Percentiles rank a stretch among this genome's conserved stretches.
Evolutionary conservation across 2,329 filamentous ascomycete genomes (phyloP).

Genomic region (Acephala macrosclerotiorum): DNA sequence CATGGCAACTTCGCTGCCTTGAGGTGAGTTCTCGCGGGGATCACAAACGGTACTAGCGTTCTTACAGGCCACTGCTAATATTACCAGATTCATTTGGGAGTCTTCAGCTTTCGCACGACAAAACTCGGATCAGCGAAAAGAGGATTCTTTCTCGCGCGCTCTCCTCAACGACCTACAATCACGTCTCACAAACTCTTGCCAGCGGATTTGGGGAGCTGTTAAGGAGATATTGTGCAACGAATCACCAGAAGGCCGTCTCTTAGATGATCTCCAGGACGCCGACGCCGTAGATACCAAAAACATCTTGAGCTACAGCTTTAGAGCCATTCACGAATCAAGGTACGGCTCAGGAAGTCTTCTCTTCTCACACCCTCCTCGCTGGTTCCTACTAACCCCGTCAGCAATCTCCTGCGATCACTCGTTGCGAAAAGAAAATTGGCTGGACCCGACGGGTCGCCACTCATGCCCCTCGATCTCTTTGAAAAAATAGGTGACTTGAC

Average conservation of each 20-base stretch:
- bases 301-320: slow-evolving; percentile 92
- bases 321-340: slow-evolving; percentile 94
- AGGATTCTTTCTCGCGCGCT: neutral
- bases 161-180: slow-evolving; percentile 49
- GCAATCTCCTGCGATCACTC: slow-evolving; percentile 74
- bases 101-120: slow-evolving; percentile 21
- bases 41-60: neutral
- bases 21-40: slow-evolving; percentile 51
- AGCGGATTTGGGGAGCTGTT: slow-evolving; percentile 79
- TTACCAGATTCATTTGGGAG: slow-evolving; percentile 39
- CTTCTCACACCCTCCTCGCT: neutral
- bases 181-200: slow-evolving; percentile 66
- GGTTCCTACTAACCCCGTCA: slow-evolving; percentile 46
- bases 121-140: neutral
- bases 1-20: slow-evolving; percentile 76
- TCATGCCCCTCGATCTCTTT: slow-evolving; percentile 64
- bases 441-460: slow-evolving; percentile 48
- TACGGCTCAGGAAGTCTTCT: slow-evolving; percentile 47
- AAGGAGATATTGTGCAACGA: slow-evolving; percentile 86
- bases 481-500: slow-evolving; percentile 74
- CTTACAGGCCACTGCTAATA: neutral
- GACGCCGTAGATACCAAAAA: slow-evolving; percentile 84
- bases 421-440: slow-evolving; percentile 52
- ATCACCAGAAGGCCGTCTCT: slow-evolving; percentile 88
- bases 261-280: slow-evolving; percentile 76